Evolutionary conservation across 768 basidiomycete genomes (phyloP).

Genomic region (Megacollybia marginata): DNA sequence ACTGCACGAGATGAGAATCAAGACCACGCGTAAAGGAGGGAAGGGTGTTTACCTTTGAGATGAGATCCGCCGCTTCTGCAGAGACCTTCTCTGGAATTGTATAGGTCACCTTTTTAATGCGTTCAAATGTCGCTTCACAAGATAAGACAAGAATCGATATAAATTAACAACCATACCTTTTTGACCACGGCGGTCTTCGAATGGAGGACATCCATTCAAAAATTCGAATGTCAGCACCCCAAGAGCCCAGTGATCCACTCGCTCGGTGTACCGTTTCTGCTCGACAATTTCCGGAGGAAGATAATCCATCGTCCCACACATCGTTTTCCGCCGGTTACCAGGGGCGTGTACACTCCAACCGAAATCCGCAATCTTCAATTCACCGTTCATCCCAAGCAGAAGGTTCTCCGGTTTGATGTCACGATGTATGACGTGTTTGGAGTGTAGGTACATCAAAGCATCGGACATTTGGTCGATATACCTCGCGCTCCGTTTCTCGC

Average conservation of each 20-base stretch:
- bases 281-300: slow-evolving; percentile 99
- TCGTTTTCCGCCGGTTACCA: slow-evolving; percentile 77
- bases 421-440: slow-evolving; percentile 95
- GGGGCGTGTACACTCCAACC: slow-evolving; percentile 99
- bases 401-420: slow-evolving; percentile 99
- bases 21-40: background rate
- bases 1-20: slow-evolving; percentile 33
- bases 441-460: slow-evolving; percentile 85
- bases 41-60: slow-evolving; percentile 25
- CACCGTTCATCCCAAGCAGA: slow-evolving; percentile 88
- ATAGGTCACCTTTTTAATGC: slow-evolving; percentile 58
- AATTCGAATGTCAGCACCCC: slow-evolving; percentile 36
- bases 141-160: background rate
- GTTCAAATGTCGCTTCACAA: slow-evolving; percentile 51
- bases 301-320: slow-evolving; percentile 96
- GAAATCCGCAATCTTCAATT: slow-evolving; percentile 97
- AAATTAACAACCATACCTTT: slow-evolving; percentile 27
- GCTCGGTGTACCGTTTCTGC: slow-evolving; percentile 77
- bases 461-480: slow-evolving; percentile 99
- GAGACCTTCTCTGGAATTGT: slow-evolving; percentile 31
- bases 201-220: slow-evolving; percentile 62
- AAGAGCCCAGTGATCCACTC: slow-evolving; percentile 72
- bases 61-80: slow-evolving; percentile 38
- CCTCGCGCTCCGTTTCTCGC: slow-evolving; percentile 78
- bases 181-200: slow-evolving; percentile 55